Conservation (phyloP, 1,139 yeast genomes). For the Blastobotrys buckinghamii region DNA sequence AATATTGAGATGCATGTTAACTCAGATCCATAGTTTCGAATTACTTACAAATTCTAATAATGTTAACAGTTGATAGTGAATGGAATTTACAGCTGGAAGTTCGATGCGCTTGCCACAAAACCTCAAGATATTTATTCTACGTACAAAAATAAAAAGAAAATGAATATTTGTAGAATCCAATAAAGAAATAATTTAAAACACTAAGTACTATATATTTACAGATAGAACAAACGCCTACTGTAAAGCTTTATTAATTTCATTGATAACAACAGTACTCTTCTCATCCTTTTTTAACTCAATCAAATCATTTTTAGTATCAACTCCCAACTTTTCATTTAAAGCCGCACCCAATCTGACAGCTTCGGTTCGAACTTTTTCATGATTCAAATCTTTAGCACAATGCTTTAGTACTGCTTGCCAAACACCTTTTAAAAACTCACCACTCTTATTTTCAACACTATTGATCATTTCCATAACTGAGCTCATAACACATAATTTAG, state of each 20-base stretch:
- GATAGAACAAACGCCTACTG: background rate
- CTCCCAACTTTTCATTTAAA: conserved; percentile 16
- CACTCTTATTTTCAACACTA: background rate
- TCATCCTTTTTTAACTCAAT: conserved; percentile 15
- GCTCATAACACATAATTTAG: conserved; percentile 38
- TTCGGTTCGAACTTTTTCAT: conserved; percentile 61
- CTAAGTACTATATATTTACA: no score
- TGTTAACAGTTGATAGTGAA: no score
- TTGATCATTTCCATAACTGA: background rate
- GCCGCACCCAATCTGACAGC: conserved; percentile 37
- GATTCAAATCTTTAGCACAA: conserved; percentile 43
- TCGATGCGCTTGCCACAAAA: no score
- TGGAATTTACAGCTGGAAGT: no score
- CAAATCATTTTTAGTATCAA: conserved; percentile 11
- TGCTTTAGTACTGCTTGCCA: conserved; percentile 31
- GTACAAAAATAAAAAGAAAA: no score
- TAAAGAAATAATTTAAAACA: no score
- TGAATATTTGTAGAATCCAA: no score
- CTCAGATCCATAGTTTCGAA: no score
- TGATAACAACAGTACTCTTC: conserved; percentile 21
- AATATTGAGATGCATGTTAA: no score
- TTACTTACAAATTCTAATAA: no score
- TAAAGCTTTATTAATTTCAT: conserved; percentile 17
- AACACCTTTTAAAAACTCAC: background rate
- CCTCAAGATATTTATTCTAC: no score